These are phyloP conservation scores for Aspergillus brasiliensis DNA, from an alignment of 2,329 filamentous ascomycete species.

Conservation along the genomic window DNA sequence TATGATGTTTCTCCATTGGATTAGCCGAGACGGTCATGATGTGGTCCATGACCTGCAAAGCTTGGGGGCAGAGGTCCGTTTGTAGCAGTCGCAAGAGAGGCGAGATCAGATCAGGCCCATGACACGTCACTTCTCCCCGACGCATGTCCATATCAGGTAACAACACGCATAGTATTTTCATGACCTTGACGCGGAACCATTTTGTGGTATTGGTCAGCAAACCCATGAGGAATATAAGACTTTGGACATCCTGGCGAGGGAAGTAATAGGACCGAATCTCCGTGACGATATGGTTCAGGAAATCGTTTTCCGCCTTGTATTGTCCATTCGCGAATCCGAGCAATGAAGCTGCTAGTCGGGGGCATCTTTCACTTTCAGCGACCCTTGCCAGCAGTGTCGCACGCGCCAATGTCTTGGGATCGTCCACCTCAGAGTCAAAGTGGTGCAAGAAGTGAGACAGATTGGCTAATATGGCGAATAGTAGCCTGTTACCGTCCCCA, in stretches of 20 bases:
- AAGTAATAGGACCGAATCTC: constrained; percentile 79
- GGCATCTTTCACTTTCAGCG: constrained; percentile 71
- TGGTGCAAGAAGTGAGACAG: constrained; percentile 80
- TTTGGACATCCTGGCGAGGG: constrained; percentile 77
- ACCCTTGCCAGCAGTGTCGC: constrained; percentile 71
- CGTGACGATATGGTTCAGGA: constrained; percentile 71
- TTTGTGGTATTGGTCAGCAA: constrained; percentile 83
- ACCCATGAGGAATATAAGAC: constrained; percentile 87
- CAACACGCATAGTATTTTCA: constrained; percentile 82
- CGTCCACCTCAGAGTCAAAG: constrained; percentile 66
- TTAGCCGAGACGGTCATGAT: constrained; percentile 93
- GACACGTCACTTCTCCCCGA: constrained; percentile 82
- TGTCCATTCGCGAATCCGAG: constrained; percentile 68
- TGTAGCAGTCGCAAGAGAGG: constrained; percentile 86
- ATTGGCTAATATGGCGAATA: constrained; percentile 89
- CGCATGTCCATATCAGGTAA: constrained; percentile 93
- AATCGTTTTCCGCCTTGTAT: constrained; percentile 71
- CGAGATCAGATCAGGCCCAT: constrained; percentile 93
- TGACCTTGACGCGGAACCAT: constrained; percentile 91
- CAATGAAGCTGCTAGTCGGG: constrained; percentile 68
- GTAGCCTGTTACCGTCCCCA: constrained; percentile 77
- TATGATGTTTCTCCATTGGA: constrained; percentile 88
- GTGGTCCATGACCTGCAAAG: constrained; percentile 86
- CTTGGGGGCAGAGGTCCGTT: constrained; percentile 91
- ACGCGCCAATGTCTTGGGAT: constrained; percentile 60